Evolutionary conservation across 2,329 filamentous ascomycete species (phyloP), one percentile per base, ranked within the genome.

Genomic region (Mycocentrospora acerina): DNA sequence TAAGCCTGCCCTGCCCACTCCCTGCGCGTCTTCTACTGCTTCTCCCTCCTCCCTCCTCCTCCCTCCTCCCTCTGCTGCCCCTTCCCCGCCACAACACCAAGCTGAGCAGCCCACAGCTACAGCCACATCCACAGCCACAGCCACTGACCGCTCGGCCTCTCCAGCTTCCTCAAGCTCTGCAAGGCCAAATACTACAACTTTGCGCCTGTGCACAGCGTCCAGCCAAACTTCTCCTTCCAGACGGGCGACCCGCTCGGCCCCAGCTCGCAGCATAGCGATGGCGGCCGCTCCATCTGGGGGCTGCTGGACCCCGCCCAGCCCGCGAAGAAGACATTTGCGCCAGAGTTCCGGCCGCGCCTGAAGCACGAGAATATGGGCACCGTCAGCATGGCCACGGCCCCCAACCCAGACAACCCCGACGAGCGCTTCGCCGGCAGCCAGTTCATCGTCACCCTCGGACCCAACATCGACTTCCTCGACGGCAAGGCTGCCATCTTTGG

Each of bases 161-260:
- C 60, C 55, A 94, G 89, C 78, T 97, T 98, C 69, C 76, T 98
- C 40, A 97, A 98, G 78, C 87, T 98, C 57, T 96, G 93, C 81
- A 97, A 97, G 73, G 77, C 90, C 71, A 98, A 96, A 74, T 98
- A 97, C 74, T 98, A 96, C 82, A 97, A 97, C 74, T 97, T 94
- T 68, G 84, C 90, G 5, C 93, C 91, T 17, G 74, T 97, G 37
- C 88, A 96, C 72, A 90, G 85, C 53, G 81, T 98, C 25, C 93
- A 96, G 64, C 93, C 91, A 67, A 83, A 89, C 70, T 97, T 96
- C 71, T 95, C 90, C 45, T 95, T 95, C 70, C 91, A 97, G 70
- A 94, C 88, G 22, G 91, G 91, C 65, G 93, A 97, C 61, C 91
- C 91, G 10, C 83, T 97, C 36, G 91, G 93, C 10, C 91, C 90